Base-by-base conservation (phyloP, 2,329 filamentous ascomycete genomes). In the Fusarium albidum region DNA sequence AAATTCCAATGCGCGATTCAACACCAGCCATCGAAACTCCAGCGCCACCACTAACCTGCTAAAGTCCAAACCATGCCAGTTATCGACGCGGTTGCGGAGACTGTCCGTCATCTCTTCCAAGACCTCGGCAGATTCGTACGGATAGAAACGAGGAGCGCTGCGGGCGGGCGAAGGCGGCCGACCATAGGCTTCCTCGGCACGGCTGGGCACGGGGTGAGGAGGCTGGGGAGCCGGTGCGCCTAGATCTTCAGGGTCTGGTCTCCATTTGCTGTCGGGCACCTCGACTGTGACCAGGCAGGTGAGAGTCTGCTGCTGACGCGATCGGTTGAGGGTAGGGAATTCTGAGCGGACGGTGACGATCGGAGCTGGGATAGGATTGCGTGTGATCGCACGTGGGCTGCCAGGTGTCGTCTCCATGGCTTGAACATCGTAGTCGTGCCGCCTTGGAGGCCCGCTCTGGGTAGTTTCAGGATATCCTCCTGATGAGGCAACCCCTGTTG, bases 1-100 rank as follows among this genome's bases (percentile, higher is more conserved):
- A 10, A 35, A 28, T 49, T 32, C 29, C 12, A 12, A 49, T 42
- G 32, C 26, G 12, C 14, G 33, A 38, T 47, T 44, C 13, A 33
- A 26, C 13, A 31, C 29, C 29, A 3, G 9, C 40, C 21, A 31
- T 39, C 39, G 4, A 42, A 42, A 45, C n/a, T 12, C 8, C 26
- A 42, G 34, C 28, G 32, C 32, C 15, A 45, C 39, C 14, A 53
- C 79, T 66, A 77, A 89, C 82, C 91, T 85, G 68, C 86, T 85
- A 68, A 97, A 97, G 69, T 98, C 94, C 15, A 99, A 80, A 0
- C 95, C 94, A 71, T 99, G 95, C 95, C 95, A 99, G 66, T 98
- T 97, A 67, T 99, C 95, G 10, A 99, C 95, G n/a, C 93, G 88
- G 38, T 79, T 85, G 52, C 91, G 87, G 52, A 99, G 77, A 58